A percentile compares a stretch with the other conserved stretches of the same genome.
Conservation (phyloP, 2,329 filamentous ascomycete species). For the Colletotrichum cuscutae region DNA sequence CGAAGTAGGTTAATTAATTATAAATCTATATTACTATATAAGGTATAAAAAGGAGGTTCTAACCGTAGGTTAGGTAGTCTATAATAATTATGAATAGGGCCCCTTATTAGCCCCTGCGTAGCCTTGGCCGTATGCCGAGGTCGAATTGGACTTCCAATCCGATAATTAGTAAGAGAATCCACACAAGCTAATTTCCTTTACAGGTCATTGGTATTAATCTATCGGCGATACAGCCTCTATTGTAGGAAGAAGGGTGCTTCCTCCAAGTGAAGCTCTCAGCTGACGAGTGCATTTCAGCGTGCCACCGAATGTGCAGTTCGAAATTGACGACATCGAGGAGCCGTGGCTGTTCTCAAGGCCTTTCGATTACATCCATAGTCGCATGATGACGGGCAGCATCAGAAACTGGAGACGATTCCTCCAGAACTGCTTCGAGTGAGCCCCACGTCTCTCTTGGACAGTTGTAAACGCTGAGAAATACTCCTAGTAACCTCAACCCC, state of each 20-base stretch:
- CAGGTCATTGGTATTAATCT: slow-evolving; percentile 65
- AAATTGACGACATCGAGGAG: slow-evolving; percentile 52
- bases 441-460: not conserved
- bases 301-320: slow-evolving; percentile 60
- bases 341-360: slow-evolving; percentile 48
- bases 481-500: slow-evolving; percentile 44
- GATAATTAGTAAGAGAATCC: no score
- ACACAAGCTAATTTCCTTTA: slow-evolving; percentile 54
- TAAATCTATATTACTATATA: no score
- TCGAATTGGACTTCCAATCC: no score
- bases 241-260: no score
- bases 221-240: slow-evolving; percentile 59
- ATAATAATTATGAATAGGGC: no score
- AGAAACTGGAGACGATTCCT: slow-evolving; percentile 37
- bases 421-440: slow-evolving; percentile 9
- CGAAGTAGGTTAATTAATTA: no score
- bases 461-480: not conserved
- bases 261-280: not conserved
- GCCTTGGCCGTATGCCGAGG: no score
- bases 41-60: no score
- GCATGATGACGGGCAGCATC: slow-evolving; percentile 35
- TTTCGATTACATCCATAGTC: slow-evolving; percentile 40
- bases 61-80: no score
- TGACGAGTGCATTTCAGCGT: slow-evolving; percentile 43
- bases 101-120: no score